phyloP scores from a whole-genome alignment of 139 green algal genomes.

The Chlorella sp. region DNA sequence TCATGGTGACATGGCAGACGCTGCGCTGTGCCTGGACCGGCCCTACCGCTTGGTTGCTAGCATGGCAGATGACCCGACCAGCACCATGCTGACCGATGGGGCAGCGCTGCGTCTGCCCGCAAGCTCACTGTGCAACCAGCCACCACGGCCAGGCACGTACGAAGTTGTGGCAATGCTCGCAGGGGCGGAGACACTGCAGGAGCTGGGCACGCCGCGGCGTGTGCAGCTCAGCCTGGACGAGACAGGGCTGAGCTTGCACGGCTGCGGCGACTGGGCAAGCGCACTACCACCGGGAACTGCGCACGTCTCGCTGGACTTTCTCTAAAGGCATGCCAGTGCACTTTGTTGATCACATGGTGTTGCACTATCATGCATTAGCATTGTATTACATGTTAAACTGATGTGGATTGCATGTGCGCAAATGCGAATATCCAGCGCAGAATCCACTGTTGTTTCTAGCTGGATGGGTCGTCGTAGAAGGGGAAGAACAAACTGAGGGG shows the following conservation, averaged over 20 bases:
- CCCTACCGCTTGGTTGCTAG: slow-evolving; percentile 41
- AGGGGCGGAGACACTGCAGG: neutral
- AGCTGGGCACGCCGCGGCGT: neutral
- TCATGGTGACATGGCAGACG: slow-evolving; percentile 45
- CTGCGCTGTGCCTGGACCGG: slow-evolving; percentile 34
- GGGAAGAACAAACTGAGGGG: slow-evolving; percentile 15
- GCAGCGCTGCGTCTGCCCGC: slow-evolving; percentile 6
- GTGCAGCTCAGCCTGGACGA: neutral
- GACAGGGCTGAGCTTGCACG: neutral
- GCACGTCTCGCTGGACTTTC: slow-evolving; percentile 13
- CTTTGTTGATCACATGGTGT: too few relatives aligned
- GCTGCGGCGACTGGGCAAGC: neutral
- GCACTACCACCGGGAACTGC: neutral
- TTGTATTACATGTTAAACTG: too few relatives aligned
- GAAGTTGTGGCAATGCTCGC: neutral
- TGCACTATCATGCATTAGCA: too few relatives aligned
- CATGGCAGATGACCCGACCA: slow-evolving; percentile 4
- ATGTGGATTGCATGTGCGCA: too few relatives aligned
- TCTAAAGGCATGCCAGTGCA: neutral
- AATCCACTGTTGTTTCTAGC: too few relatives aligned
- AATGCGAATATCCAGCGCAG: too few relatives aligned
- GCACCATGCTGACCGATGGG: neutral
- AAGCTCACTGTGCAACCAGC: slow-evolving; percentile 33
- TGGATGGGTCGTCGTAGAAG: neutral
- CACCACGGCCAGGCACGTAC: slow-evolving; percentile 19